Conservation (phyloP, 2,329 filamentous ascomycete species). For the Cercospora brassicicola region DNA sequence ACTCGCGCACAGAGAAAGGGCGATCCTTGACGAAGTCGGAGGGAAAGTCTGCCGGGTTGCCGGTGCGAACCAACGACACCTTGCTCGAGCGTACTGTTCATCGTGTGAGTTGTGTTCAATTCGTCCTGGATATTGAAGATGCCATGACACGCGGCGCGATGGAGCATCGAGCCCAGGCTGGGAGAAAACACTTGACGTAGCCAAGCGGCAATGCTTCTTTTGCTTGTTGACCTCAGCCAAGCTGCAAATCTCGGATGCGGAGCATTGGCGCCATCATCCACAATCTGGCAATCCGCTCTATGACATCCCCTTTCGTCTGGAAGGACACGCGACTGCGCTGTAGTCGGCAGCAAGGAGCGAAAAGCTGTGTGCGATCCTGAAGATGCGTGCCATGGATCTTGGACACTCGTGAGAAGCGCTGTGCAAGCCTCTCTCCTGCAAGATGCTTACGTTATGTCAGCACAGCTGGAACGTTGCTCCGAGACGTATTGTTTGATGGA, state of each 20-base stretch:
- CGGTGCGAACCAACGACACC: neutral
- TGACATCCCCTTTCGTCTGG: neutral
- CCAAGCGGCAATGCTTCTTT: conserved; percentile 4
- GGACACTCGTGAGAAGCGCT: neutral
- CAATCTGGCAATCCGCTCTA: neutral
- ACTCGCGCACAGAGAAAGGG: neutral
- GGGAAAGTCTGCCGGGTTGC: conserved; percentile 1
- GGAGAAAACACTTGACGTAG: neutral
- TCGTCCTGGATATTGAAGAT: neutral
- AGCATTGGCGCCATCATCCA: conserved; percentile 1
- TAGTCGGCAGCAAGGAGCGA: neutral
- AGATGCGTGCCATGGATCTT: neutral
- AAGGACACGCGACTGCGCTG: neutral
- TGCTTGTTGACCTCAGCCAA: conserved; percentile 7
- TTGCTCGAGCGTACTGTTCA: neutral
- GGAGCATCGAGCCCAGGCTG: neutral
- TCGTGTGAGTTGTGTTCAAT: neutral
- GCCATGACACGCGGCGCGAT: neutral
- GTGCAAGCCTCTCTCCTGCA: neutral
- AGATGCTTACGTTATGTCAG: neutral
- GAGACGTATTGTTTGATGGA: neutral
- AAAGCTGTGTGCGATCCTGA: neutral
- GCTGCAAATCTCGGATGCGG: conserved; percentile 1
- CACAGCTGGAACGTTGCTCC: neutral
- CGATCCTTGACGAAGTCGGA: neutral